Evolutionary conservation across 2,329 filamentous ascomycete species (phyloP), one percentile per base, ranked within the genome.

Genomic region (Penicillium nordicum): DNA sequence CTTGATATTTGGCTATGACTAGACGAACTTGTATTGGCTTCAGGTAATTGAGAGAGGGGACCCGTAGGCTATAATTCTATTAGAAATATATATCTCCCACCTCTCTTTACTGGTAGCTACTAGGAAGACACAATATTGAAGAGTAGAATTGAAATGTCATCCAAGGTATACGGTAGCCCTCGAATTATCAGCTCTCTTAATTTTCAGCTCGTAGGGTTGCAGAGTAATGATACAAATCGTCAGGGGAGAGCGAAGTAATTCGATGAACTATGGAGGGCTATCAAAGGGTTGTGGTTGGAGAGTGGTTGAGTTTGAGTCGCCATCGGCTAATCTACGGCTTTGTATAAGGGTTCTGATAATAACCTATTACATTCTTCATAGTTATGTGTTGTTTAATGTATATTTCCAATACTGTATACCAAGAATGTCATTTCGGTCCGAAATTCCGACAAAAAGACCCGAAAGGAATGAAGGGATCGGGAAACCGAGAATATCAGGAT

Each of bases 391-490:
- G 12, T 5, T 8, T 8, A 9, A 14, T 25, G 2, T 14, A 23
- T 23, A 27, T 18, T 18, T 18, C 18, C 18, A 18, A 18, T 18
- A 18, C 18, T 18, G 18, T 18, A 18, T 18, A 18, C 18, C 18
- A 8, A 27, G 37, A 36, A 40, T 27, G 44, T 18, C 50, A 36
- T 10, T 14, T 18, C 41, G 23, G 25, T 29, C 23, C 12, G 40
- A 21, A 7, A 32, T 41, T 12, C 30, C 11, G 30, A 32, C 8
- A 14, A 18, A 30, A 25, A 27, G 25, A 14, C 14, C 29, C 50
- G 23, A 23, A 7, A 30, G 30, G 41, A 46, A 45, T 46, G n/a
- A 45, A 53, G 34, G 50, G 23, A 47, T 32, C 50, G 50, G 50
- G 41, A 53, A 47, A 38, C 50, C 50, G 42, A 53, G 48, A 53